Percentiles rank a stretch among this genome's conserved stretches.
phyloP scores from a whole-genome alignment of 2,329 filamentous ascomycete species.

The Neobulgaria alba region DNA sequence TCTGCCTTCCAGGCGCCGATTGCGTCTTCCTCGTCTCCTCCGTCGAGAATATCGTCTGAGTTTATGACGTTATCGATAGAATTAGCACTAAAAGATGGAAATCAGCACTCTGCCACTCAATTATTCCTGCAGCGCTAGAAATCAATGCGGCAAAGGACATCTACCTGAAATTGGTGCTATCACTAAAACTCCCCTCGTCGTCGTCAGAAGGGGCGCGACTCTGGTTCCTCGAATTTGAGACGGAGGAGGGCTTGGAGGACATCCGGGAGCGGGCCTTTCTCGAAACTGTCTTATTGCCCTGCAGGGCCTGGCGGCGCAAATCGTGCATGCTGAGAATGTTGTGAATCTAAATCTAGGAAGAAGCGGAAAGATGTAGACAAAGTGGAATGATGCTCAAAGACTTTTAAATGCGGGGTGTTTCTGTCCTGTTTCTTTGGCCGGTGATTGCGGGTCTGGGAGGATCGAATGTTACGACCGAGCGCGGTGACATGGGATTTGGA shows the following conservation, averaged over 20 bases:
- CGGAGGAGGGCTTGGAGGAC: constrained; percentile 39
- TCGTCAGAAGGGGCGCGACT: constrained; percentile 44
- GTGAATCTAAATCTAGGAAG: too few relatives aligned
- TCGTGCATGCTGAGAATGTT: constrained; percentile 35
- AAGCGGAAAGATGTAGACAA: too few relatives aligned
- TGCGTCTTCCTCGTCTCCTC: constrained; percentile 32
- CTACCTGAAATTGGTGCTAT: constrained; percentile 46
- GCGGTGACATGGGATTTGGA: too few relatives aligned
- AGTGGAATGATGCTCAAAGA: too few relatives aligned
- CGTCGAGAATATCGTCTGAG: constrained; percentile 29
- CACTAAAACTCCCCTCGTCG: constrained; percentile 42
- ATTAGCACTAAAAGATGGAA: constrained; percentile 24
- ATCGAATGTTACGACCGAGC: too few relatives aligned
- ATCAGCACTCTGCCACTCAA: constrained; percentile 3
- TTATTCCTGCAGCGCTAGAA: not conserved
- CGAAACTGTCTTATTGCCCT: constrained; percentile 50
- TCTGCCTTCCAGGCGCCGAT: constrained; percentile 49
- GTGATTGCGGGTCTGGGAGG: too few relatives aligned
- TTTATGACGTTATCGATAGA: constrained; percentile 43
- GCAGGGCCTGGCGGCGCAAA: constrained; percentile 43
- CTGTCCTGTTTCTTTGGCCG: too few relatives aligned
- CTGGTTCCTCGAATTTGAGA: constrained; percentile 36
- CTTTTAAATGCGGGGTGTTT: too few relatives aligned
- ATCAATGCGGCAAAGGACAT: constrained; percentile 10
- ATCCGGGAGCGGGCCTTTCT: constrained; percentile 44